These are phyloP conservation scores for Claviceps purpurea DNA, from an alignment of 2,329 filamentous ascomycete genomes.

Conservation along the genomic window DNA sequence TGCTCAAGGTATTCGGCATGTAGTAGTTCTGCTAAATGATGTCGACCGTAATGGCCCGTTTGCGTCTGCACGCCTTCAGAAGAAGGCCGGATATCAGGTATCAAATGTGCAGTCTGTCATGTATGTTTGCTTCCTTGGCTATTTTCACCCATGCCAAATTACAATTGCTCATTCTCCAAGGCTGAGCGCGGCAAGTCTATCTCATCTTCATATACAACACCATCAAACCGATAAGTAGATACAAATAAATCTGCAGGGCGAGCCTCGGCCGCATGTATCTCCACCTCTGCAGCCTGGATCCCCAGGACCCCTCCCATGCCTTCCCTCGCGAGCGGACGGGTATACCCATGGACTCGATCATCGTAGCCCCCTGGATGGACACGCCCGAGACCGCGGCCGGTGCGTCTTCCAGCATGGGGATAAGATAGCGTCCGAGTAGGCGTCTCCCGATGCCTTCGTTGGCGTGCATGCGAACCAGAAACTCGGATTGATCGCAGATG, in stretches of 20 bases:
- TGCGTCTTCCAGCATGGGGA: constrained; percentile 7
- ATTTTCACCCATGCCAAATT: no score
- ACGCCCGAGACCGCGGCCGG: constrained; percentile 6
- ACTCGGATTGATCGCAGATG: constrained; percentile 7
- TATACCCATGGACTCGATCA: neutral
- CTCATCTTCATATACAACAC: neutral
- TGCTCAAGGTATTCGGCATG: no score
- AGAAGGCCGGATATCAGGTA: no score
- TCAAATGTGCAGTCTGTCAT: no score
- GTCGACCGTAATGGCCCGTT: no score
- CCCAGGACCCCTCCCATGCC: constrained; percentile 2
- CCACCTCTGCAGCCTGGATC: neutral
- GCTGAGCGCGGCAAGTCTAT: neutral
- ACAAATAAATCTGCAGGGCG: neutral
- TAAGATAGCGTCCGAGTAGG: constrained; percentile 5
- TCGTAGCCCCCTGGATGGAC: constrained; percentile 1
- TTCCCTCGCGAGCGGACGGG: neutral
- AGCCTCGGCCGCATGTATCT: neutral
- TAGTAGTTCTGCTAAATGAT: no score
- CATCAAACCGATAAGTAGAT: neutral
- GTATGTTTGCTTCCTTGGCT: no score
- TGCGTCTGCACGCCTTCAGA: no score
- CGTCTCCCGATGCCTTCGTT: constrained; percentile 4
- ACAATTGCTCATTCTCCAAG: no score
- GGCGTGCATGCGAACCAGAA: constrained; percentile 8